phyloP scores from a whole-genome alignment of 1,139 yeast species.

The Zygoascus hellenicus region DNA sequence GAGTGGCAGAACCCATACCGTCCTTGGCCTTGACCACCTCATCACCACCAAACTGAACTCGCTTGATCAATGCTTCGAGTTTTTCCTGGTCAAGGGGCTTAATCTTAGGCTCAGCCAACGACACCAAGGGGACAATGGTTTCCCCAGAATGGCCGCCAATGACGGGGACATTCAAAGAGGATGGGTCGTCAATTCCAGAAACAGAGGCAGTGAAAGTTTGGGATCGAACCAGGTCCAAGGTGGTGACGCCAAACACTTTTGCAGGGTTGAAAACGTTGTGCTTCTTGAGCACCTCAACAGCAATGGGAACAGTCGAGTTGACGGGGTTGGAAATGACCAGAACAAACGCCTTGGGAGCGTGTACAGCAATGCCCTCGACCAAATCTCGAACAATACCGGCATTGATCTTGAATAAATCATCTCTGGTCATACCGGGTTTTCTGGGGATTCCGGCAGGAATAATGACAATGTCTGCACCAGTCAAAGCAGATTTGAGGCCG shows the following conservation, averaged over 20 bases:
- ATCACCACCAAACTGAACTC: constrained; percentile 96
- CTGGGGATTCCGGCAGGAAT: constrained; percentile 98
- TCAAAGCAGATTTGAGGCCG: constrained; percentile 54
- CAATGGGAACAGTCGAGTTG: constrained; percentile 91
- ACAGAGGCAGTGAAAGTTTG: constrained; percentile 67
- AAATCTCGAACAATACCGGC: constrained; percentile 84
- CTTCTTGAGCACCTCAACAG: constrained; percentile 76
- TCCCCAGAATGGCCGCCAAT: constrained; percentile 98
- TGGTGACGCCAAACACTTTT: constrained; percentile 87
- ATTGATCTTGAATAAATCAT: constrained; percentile 87
- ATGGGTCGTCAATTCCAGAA: constrained; percentile 43
- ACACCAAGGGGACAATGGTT: constrained; percentile 82
- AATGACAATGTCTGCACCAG: constrained; percentile 69
- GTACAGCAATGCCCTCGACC: constrained; percentile 70
- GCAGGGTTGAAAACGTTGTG: constrained; percentile 71
- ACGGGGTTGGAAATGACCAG: constrained; percentile 90
- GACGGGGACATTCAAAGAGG: constrained; percentile 65
- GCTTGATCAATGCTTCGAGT: constrained; percentile 66
- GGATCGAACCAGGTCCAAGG: constrained; percentile 85
- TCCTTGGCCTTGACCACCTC: constrained; percentile 94
- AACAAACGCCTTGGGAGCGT: constrained; percentile 69
- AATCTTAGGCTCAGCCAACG: constrained; percentile 39
- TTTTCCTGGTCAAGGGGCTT: constrained; percentile 42
- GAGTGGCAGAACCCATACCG: constrained; percentile 91
- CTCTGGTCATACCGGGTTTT: constrained; percentile 98